Base-by-base conservation (phyloP, 2,329 filamentous ascomycete species). In the Claviceps maximensis region DNA sequence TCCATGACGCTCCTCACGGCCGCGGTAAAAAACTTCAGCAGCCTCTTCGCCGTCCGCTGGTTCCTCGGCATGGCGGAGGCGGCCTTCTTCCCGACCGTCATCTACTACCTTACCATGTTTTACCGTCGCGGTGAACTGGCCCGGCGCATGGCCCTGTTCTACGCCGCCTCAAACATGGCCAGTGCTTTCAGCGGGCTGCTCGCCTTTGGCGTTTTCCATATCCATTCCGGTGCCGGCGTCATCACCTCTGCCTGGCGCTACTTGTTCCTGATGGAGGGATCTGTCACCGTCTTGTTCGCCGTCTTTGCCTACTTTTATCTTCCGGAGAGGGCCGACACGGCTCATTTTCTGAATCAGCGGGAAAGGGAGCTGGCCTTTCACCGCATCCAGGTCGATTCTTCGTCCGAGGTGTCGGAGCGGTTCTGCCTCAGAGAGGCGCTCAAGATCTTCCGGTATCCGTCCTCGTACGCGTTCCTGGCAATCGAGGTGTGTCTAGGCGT, bases 381-480 rank as follows among this genome's bases (percentile, higher is more conserved):
- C 60, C 82, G 86, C n/a, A 86, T 89, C 57, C 83, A 85, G 57
- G 76, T 87, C 50, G 87, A 91, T 63, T 84, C 80, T 7, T 88
- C 84, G 2, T 80, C 84, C 0, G 70, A 73, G 17, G 77, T 80
- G 27, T 70, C 74, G 40, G 76, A 80, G 60, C 63, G 72, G 55
- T 77, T 80, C 61, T 69, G 71, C 57, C 64, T 80, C 25, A 66
- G 62, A 19, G 76, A 80, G 3, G 69, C 76, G 0, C 65, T 80
- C 19, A 67, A 70, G 50, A 73, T 81, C 57, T 78, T 82, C 63
- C 69, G 60, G 47, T 64, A 73, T 47, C 76, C 76, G 2, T 71
- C 71, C 2, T 73, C 72, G 4, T 78, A 71, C 57, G 67, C 63
- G 27, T 77, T 77, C 58, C 65, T 80, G 8, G 64, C 71, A 41